Conservation (phyloP, 768 basidiomycete species). For the Amanita fuliginea region DNA sequence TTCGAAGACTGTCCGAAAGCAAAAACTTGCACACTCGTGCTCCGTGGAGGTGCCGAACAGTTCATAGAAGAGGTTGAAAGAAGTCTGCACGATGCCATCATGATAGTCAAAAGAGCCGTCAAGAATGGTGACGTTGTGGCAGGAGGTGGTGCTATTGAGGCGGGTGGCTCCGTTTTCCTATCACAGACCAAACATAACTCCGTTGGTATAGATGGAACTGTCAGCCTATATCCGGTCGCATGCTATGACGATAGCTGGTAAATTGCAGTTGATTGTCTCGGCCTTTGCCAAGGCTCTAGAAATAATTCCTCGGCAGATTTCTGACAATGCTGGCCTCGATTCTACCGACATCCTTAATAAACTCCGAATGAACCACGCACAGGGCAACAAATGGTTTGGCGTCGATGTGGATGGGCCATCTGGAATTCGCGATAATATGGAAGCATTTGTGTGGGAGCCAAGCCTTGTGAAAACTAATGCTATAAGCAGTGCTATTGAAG, state of each 20-base stretch:
- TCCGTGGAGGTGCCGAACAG: slow-evolving; percentile 96
- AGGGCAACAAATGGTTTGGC: slow-evolving; percentile 82
- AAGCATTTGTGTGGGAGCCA: slow-evolving; percentile 98
- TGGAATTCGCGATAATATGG: slow-evolving; percentile 92
- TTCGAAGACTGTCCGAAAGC: slow-evolving; percentile 91
- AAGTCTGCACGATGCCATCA: slow-evolving; percentile 95
- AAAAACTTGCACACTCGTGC: slow-evolving; percentile 89
- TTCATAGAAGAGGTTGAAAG: slow-evolving; percentile 98
- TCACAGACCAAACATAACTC: neutral
- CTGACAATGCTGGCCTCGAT: slow-evolving; percentile 96
- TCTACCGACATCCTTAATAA: slow-evolving; percentile 97
- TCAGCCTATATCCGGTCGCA: slow-evolving; percentile 90
- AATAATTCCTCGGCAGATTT: slow-evolving; percentile 96
- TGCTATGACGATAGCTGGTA: slow-evolving; percentile 89
- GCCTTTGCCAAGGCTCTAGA: slow-evolving; percentile 96
- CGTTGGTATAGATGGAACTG: slow-evolving; percentile 75
- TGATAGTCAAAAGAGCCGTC: slow-evolving; percentile 98
- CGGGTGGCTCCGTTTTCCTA: slow-evolving; percentile 19
- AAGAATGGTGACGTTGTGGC: slow-evolving; percentile 95
- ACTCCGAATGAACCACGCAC: slow-evolving; percentile 91
- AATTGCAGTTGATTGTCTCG: slow-evolving; percentile 87
- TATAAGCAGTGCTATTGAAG: slow-evolving; percentile 90
- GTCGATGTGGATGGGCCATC: slow-evolving; percentile 88
- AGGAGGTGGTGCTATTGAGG: slow-evolving; percentile 96
- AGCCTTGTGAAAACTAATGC: slow-evolving; percentile 93